Base-by-base conservation (phyloP, 2,329 filamentous ascomycete species). In the Exophiala mesophila region DNA sequence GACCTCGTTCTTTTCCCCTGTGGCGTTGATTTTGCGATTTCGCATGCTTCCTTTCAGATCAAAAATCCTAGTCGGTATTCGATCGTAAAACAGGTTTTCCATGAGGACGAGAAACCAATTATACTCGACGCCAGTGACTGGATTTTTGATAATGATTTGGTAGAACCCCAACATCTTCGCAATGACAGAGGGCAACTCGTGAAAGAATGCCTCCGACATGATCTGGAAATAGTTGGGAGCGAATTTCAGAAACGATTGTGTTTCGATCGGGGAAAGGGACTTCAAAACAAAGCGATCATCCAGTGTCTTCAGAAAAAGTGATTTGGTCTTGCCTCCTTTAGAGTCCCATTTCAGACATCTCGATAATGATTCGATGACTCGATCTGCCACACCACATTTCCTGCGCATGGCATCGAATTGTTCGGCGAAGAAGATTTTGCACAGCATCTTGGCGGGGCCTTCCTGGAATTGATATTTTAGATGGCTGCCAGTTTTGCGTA, bases 81-180 rank as follows among this genome's bases (percentile, higher is more conserved):
- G 85, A 60, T 97, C 92, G 59, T 98, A 98, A 63, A 98, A 98
- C 12, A 98, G 70, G 55, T 98, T 98, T 66, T 98, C 92, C 81
- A 97, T 98, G 13, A 98, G 76, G 3, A 98, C 72, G 39, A 98
- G 75, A 63, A 94, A 94, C 65, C 90, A 87, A 61, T 94, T 94
- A 63, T 95, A 90, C 61, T 98, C 92, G 0, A 85, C 85, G 36
- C 88, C 89, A 0, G 89, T 96, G 13, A 78, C 74, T 0, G 92
- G 87, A 56, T 97, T 97, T 68, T 94, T 96, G 68, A 98, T 95
- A 53, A 90, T 85, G 36, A 98, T 85, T 57, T 97, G 90, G 68
- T 95, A 98, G 63, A 98, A 94, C 0, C 92, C 92, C 40, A 98
- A 79, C 92, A 98, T 98, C 69, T 98, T 98, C 20, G 92, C 92